Base-by-base conservation (phyloP, 176 grass and related monocot genomes). In the Tillandsia leiboldiana region DNA sequence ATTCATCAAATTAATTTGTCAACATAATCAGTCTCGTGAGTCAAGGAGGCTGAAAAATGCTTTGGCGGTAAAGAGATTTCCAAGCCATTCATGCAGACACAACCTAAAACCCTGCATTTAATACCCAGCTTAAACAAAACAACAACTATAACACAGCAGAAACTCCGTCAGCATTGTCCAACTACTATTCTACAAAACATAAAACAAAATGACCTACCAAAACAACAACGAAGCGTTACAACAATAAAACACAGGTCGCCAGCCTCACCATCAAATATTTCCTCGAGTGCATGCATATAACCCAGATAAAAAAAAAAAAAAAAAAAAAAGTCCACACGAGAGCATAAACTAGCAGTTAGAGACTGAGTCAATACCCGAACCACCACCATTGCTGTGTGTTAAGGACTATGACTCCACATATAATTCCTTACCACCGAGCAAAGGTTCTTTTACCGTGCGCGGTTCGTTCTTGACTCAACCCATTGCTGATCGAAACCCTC, bases 381-480 rank as follows among this genome's bases (percentile, higher is more conserved):
- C 93, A 97, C 86, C 86, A 85, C 89, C 93, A 87, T 92, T 92
- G 93, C 93, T 89, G 62, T 63, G 79, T 85, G 78, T 57, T 78
- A 87, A 86, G 73, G 70, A 79, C 70, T 65, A 78, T 68, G 66
- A 10, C 54, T 53, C 33, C 20, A 74, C 33, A 15, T 18, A 64
- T 58, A 56, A 9, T 53, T 71, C 79, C 88, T 87, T 79, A 83
- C 69, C 86, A 87, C 86, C 70, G 67, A 97, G 89, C 94, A 90
- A 90, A 86, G 94, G 86, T 76, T 88, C 27, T 48, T 51, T 53
- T 9, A 29, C 74, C 3, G 4, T 67, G 72, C 59, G 69, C 71
- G 93, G 93, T 97, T 92, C 89, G 93, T 92, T 97, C 93, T 97
- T 90, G 93, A 97, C 93, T 97, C 88, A 65, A 76, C 64, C 81